These are phyloP conservation scores for Calcarisporium arbuscula DNA, from an alignment of 2,329 filamentous ascomycete genomes.

Conservation along the genomic window DNA sequence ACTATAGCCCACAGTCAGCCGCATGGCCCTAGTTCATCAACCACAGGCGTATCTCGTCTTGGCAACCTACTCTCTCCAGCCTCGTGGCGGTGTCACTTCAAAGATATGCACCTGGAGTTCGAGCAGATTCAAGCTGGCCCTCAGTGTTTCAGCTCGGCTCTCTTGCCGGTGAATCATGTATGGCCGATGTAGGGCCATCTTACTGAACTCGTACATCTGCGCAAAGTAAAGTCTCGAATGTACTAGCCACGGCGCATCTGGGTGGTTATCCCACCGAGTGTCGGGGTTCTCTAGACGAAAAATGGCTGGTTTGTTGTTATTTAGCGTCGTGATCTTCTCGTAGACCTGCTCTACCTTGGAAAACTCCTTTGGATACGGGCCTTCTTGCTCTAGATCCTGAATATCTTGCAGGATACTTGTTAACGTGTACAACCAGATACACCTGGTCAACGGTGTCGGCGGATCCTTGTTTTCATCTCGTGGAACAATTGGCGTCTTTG, in stretches of 20 bases:
- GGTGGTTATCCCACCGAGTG: constrained; percentile 47
- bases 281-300: constrained; percentile 52
- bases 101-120: constrained; percentile 47
- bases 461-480: constrained; percentile 41
- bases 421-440: constrained; percentile 44
- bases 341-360: constrained; percentile 49
- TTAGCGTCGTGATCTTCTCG: constrained; percentile 39
- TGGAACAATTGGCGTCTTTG: constrained; percentile 40
- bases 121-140: constrained; percentile 49
- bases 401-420: constrained; percentile 46
- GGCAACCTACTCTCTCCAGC: constrained; percentile 35
- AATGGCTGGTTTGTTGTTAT: constrained; percentile 41
- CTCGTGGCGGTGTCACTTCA: constrained; percentile 39
- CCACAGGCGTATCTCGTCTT: too few species aligned
- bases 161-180: constrained; percentile 53
- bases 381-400: constrained; percentile 49
- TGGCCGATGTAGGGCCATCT: constrained; percentile 55
- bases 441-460: constrained; percentile 49
- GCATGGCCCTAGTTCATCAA: too few species aligned
- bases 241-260: constrained; percentile 47
- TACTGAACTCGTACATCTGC: constrained; percentile 44
- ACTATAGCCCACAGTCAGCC: too few species aligned
- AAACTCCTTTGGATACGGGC: constrained; percentile 48
- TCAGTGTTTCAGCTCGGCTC: constrained; percentile 49
- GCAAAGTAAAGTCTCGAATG: constrained; percentile 38